phyloP scores from a whole-genome alignment of 768 basidiomycete species.

The Russula vinacea region DNA sequence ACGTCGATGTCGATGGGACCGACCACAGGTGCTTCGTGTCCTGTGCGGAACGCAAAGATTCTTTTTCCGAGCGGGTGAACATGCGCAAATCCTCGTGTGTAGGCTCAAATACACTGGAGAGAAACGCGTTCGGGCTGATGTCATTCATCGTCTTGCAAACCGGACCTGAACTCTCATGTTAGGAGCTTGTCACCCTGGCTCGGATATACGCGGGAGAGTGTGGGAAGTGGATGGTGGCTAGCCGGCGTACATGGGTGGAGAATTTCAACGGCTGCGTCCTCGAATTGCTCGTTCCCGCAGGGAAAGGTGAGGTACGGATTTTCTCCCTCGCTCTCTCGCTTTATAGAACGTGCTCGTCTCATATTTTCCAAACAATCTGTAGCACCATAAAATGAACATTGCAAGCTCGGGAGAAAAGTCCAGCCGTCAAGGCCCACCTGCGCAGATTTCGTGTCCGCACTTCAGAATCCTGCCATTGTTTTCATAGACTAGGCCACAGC shows the following conservation, averaged over 20 bases:
- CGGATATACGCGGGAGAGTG: background rate
- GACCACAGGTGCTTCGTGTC: constrained; percentile 6
- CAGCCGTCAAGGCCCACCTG: constrained; percentile 39
- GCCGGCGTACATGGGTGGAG: constrained; percentile 51
- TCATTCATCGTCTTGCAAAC: constrained; percentile 67
- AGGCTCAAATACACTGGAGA: constrained; percentile 65
- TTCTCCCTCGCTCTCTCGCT: too few relatives aligned
- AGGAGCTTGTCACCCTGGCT: background rate
- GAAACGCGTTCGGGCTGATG: constrained; percentile 51
- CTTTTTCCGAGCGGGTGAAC: constrained; percentile 36
- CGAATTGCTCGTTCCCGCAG: constrained; percentile 51
- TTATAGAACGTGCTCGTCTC: constrained; percentile 34
- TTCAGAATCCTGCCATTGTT: constrained; percentile 57
- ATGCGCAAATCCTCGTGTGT: constrained; percentile 52
- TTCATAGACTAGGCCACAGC: constrained; percentile 42
- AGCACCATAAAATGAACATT: background rate
- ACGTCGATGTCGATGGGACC: constrained; percentile 31
- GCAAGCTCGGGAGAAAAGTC: background rate
- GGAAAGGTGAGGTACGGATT: too few relatives aligned
- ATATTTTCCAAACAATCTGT: constrained; percentile 57
- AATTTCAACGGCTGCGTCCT: constrained; percentile 55
- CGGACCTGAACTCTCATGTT: constrained; percentile 45
- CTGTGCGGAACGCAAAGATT: constrained; percentile 3
- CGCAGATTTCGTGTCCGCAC: constrained; percentile 68
- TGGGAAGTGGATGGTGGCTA: background rate